Conservation (phyloP, 177 flowering plant genomes). For the Telopea speciosissima region DNA sequence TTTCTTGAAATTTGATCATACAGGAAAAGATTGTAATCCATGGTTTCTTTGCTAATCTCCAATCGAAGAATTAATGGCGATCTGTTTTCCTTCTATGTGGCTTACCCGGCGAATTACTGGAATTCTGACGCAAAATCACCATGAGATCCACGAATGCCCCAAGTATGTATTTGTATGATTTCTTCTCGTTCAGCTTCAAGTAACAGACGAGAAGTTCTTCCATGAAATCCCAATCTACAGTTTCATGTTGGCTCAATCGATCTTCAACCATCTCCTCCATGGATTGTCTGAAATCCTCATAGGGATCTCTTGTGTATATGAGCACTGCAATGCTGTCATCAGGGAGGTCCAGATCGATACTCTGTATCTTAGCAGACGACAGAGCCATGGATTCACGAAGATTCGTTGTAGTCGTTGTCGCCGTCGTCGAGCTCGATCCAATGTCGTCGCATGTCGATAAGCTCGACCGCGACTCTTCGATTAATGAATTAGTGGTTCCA, state of each 20-base stretch:
- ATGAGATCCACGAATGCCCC: constrained; percentile 67
- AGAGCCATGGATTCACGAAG: background rate
- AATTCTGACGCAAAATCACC: constrained; percentile 27
- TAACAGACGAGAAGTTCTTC: constrained; percentile 73
- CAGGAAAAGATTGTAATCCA: too few species aligned
- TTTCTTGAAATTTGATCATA: too few species aligned
- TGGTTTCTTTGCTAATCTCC: too few species aligned
- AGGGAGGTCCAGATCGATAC: constrained; percentile 8
- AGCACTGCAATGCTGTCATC: constrained; percentile 52
- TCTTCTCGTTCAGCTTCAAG: constrained; percentile 64
- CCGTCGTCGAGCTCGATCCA: constrained; percentile 14
- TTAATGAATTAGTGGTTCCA: constrained; percentile 34
- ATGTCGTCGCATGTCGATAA: constrained; percentile 16
- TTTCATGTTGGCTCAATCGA: constrained; percentile 12
- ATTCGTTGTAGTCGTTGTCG: background rate
- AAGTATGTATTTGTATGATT: constrained; percentile 52
- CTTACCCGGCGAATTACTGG: background rate
- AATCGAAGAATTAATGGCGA: too few species aligned
- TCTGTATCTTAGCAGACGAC: constrained; percentile 4
- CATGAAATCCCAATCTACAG: constrained; percentile 78
- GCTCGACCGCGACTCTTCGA: constrained; percentile 36
- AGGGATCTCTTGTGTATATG: constrained; percentile 42
- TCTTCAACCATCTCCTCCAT: constrained; percentile 75
- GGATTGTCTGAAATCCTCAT: constrained; percentile 59
- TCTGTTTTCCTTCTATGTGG: background rate